phyloP scores from a whole-genome alignment of 1,284 basidiomycete species.

The Ustilago hordei region DNA sequence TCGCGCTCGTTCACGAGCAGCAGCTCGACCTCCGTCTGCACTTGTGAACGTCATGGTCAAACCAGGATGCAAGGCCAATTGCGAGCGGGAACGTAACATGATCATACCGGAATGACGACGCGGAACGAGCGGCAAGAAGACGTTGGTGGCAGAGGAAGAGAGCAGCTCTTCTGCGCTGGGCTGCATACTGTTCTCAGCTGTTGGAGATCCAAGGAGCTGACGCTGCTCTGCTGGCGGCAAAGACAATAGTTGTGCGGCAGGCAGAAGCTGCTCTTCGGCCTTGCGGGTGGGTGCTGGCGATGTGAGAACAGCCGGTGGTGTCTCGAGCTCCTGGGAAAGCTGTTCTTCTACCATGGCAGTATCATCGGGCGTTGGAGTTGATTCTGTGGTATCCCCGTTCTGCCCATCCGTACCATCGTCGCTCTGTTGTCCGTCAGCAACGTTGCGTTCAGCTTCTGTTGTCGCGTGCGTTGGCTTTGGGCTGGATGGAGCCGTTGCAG shows the following conservation, averaged over 20 bases:
- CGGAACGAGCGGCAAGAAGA: constrained; percentile 36
- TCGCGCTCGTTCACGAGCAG: constrained; percentile 56
- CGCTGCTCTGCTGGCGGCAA: not conserved
- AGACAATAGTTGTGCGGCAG: not conserved
- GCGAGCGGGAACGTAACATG: constrained; percentile 58
- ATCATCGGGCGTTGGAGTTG: constrained; percentile 3
- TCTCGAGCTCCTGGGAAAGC: not conserved
- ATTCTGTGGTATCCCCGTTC: constrained; percentile 7
- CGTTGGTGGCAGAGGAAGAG: constrained; percentile 17
- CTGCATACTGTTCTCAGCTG: constrained; percentile 13
- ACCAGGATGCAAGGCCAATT: constrained; percentile 51
- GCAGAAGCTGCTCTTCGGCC: not conserved
- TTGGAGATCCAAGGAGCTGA: constrained; percentile 2
- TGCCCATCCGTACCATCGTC: constrained; percentile 2
- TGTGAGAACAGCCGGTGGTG: not conserved
- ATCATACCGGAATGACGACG: constrained; percentile 59
- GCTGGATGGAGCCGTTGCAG: constrained; percentile 32
- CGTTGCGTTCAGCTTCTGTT: not conserved
- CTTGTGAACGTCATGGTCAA: constrained; percentile 42
- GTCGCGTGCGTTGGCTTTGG: constrained; percentile 5
- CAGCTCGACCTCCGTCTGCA: constrained; percentile 55
- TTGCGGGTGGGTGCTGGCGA: not conserved
- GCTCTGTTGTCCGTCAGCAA: not conserved
- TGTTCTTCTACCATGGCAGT: not conserved
- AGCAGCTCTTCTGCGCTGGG: constrained; percentile 44